Evolutionary conservation across 2,329 filamentous ascomycete genomes (phyloP).

Genomic region (Penicillium sp.): DNA sequence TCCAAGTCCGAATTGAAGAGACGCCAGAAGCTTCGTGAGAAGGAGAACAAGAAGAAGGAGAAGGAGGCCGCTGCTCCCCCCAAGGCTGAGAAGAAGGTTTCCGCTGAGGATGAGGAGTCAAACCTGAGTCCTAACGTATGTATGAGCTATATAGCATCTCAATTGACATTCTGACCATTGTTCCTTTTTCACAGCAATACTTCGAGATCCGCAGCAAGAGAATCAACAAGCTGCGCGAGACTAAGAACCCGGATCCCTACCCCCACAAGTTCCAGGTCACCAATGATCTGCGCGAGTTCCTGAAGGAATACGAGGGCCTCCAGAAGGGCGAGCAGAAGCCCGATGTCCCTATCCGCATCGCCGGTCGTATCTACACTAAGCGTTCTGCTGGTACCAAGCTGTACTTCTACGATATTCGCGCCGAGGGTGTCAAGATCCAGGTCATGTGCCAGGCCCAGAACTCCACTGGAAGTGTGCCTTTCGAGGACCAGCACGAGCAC

Average conservation of each 20-base stretch:
- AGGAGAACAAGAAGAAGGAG: conserved; percentile 83
- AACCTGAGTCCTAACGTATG: conserved; percentile 73
- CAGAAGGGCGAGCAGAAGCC: conserved; percentile 83
- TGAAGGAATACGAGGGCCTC: conserved; percentile 70
- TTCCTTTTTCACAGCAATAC: conserved; percentile 64
- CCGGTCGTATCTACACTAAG: conserved; percentile 86
- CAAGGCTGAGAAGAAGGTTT: conserved; percentile 61
- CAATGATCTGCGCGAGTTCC: conserved; percentile 78
- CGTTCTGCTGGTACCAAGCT: conserved; percentile 79
- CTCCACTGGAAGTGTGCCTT: conserved; percentile 65
- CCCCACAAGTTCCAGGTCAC: conserved; percentile 91
- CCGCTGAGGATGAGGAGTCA: conserved; percentile 63
- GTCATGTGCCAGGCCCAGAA: conserved; percentile 89
- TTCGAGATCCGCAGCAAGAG: conserved; percentile 90
- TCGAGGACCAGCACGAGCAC: conserved; percentile 85
- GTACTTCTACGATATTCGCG: conserved; percentile 84
- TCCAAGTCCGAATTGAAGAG: conserved; percentile 93
- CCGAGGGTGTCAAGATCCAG: conserved; percentile 76
- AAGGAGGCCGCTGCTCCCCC: conserved; percentile 70
- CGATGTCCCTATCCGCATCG: conserved; percentile 73
- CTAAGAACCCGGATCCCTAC: conserved; percentile 77
- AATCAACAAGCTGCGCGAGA: conserved; percentile 73
- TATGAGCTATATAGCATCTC: background rate
- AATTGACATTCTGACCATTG: conserved; percentile 11
- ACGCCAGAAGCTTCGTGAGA: conserved; percentile 85